Conservation (phyloP, 495 filamentous ascomycete species). For the Penicillium arizonense region DNA sequence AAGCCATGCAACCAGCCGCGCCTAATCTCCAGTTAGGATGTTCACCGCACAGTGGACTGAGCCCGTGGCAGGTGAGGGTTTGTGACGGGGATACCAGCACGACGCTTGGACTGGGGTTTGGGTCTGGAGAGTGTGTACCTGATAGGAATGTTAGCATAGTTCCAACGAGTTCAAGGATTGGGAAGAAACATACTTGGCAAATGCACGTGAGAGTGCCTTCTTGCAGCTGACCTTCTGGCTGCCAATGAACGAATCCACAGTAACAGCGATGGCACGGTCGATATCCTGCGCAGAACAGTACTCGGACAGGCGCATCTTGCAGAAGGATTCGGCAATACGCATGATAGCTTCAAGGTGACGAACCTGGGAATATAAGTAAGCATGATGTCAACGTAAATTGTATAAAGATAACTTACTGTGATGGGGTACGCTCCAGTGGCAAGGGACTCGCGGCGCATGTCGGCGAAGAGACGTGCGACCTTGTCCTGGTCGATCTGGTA, state of each 20-base stretch:
- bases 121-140: slow-evolving; percentile 49
- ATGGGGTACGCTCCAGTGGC: slow-evolving; percentile 97
- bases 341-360: slow-evolving; percentile 97
- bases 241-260: slow-evolving; percentile 93
- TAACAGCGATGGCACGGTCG: slow-evolving; percentile 95
- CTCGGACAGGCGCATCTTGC: slow-evolving; percentile 92
- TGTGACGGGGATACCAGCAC: slow-evolving; percentile 39
- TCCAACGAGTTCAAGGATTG: background rate
- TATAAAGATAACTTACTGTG: slow-evolving; percentile 63
- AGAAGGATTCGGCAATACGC: slow-evolving; percentile 88
- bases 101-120: slow-evolving; percentile 45
- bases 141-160: slow-evolving; percentile 15
- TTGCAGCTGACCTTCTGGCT: slow-evolving; percentile 97
- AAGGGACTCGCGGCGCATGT: slow-evolving; percentile 90
- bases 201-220: slow-evolving; percentile 92
- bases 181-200: slow-evolving; percentile 80
- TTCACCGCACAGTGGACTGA: slow-evolving; percentile 14
- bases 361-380: slow-evolving; percentile 55
- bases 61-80: slow-evolving; percentile 26
- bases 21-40: background rate
- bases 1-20: slow-evolving; percentile 2
- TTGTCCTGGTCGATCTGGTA: slow-evolving; percentile 99
- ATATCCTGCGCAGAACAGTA: slow-evolving; percentile 89
- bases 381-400: slow-evolving; percentile 1
- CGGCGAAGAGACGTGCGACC: slow-evolving; percentile 87